Conservation (phyloP, 2,329 filamentous ascomycete genomes). For the Exophiala sp. region DNA sequence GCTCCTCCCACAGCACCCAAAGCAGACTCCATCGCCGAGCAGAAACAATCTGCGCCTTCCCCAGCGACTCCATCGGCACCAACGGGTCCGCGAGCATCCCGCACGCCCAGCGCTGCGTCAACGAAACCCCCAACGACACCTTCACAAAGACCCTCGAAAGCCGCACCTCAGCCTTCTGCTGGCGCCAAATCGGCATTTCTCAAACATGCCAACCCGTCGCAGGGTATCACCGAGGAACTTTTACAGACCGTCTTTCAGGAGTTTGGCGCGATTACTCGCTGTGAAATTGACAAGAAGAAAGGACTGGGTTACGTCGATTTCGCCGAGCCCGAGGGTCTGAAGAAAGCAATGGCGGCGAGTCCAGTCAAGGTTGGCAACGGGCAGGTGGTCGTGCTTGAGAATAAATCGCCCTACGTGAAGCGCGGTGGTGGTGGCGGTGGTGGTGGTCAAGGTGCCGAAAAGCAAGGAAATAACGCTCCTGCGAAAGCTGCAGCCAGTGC, state of each 20-base stretch:
- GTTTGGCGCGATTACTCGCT: conserved; percentile 71
- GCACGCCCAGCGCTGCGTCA: conserved; percentile 16
- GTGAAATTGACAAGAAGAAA: conserved; percentile 93
- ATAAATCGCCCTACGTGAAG: conserved; percentile 46
- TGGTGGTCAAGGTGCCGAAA: neutral
- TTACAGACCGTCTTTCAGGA: conserved; percentile 69
- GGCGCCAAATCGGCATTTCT: conserved; percentile 68
- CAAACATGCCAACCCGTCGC: conserved; percentile 81
- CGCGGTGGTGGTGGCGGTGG: conserved; percentile 8
- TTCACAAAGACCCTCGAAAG: conserved; percentile 28
- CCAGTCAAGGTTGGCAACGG: conserved; percentile 80
- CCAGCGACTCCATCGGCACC: conserved; percentile 17
- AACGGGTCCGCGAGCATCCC: conserved; percentile 26
- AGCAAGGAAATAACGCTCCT: conserved; percentile 3
- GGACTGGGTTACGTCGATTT: conserved; percentile 94
- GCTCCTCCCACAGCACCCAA: conserved; percentile 20
- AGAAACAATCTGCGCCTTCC: conserved; percentile 31
- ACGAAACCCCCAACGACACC: conserved; percentile 11
- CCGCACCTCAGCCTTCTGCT: conserved; percentile 34
- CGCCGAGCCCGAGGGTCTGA: conserved; percentile 65
- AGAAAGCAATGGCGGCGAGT: conserved; percentile 76
- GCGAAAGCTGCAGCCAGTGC: conserved; percentile 3
- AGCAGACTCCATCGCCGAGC: conserved; percentile 32
- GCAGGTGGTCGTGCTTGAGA: conserved; percentile 80
- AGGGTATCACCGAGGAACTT: conserved; percentile 81